A percentile compares a stretch with the other conserved stretches of the same genome.
Conservation (phyloP, 768 basidiomycete genomes). For the Termitomyces sp. region DNA sequence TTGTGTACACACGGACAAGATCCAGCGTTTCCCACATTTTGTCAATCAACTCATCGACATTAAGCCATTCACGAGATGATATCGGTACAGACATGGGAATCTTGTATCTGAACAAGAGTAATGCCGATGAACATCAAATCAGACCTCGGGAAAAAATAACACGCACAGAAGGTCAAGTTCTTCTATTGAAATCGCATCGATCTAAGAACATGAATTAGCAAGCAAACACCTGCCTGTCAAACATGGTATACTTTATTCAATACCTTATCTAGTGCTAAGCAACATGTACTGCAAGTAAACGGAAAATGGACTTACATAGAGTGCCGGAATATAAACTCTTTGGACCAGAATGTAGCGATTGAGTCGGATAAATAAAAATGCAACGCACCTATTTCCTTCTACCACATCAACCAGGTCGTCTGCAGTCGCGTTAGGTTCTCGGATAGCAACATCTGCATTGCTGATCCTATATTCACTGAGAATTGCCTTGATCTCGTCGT, state of each 20-base stretch:
- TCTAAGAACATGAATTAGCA: constrained; percentile 36
- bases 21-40: constrained; percentile 93
- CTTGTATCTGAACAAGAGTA: constrained; percentile 53
- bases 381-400: constrained; percentile 83
- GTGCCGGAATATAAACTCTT: constrained; percentile 89
- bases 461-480: constrained; percentile 88
- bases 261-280: constrained; percentile 36
- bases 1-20: constrained; percentile 94
- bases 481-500: constrained; percentile 94
- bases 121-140: not conserved
- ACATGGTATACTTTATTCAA: constrained; percentile 66
- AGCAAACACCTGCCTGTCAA: not conserved
- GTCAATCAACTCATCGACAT: constrained; percentile 90
- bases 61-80: constrained; percentile 92
- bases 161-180: constrained; percentile 87
- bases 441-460: constrained; percentile 89
- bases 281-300: not conserved
- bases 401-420: constrained; percentile 98
- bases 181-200: constrained; percentile 97
- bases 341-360: not conserved
- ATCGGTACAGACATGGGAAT: constrained; percentile 95
- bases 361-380: not conserved
- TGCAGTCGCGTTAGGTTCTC: constrained; percentile 86
- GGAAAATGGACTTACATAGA: constrained; percentile 60
- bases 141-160: not conserved